Percentiles rank a stretch among this genome's conserved stretches.
These are phyloP conservation scores for Umbelopsis vinacea DNA, from an alignment of 192 early-diverging fungal species.

Conservation along the genomic window DNA sequence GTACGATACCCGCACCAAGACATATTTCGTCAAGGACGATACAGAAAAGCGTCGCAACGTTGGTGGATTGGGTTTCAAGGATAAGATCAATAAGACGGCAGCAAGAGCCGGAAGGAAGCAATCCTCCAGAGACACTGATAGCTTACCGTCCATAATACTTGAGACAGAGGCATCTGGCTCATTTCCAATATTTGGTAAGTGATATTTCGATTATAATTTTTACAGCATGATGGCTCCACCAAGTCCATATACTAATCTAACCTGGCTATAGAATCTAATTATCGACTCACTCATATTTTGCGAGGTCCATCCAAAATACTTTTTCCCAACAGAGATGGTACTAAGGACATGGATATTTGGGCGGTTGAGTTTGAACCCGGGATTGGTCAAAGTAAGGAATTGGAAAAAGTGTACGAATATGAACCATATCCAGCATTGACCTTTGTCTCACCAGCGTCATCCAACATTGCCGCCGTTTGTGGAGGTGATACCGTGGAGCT, in stretches of 20 bases:
- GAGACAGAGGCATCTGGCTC: not conserved
- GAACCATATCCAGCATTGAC: not conserved
- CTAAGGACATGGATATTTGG: conserved; percentile 44
- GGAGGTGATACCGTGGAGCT: conserved; percentile 48
- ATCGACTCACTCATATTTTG: conserved; percentile 21
- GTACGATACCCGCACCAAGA: not conserved
- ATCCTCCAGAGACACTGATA: not conserved
- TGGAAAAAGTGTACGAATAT: not conserved
- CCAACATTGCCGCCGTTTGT: conserved; percentile 47
- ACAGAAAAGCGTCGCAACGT: not conserved
- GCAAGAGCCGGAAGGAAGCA: not conserved
- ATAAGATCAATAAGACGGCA: not conserved
- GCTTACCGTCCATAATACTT: too few relatives aligned
- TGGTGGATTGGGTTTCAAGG: not conserved
- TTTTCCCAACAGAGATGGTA: conserved; percentile 34
- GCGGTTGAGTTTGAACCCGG: conserved; percentile 47
- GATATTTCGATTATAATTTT: too few relatives aligned
- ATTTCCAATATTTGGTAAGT: conserved; percentile 1
- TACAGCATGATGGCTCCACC: not conserved
- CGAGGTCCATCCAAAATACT: conserved; percentile 20
- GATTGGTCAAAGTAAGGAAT: not conserved
- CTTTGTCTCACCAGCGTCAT: conserved; percentile 4
- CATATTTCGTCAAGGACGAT: not conserved
- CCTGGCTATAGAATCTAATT: conserved; percentile 12
- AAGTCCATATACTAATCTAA: not conserved